These are phyloP conservation scores for Tetrapyrgos nigripes DNA, from an alignment of 1,284 basidiomycete species.

Conservation along the genomic window DNA sequence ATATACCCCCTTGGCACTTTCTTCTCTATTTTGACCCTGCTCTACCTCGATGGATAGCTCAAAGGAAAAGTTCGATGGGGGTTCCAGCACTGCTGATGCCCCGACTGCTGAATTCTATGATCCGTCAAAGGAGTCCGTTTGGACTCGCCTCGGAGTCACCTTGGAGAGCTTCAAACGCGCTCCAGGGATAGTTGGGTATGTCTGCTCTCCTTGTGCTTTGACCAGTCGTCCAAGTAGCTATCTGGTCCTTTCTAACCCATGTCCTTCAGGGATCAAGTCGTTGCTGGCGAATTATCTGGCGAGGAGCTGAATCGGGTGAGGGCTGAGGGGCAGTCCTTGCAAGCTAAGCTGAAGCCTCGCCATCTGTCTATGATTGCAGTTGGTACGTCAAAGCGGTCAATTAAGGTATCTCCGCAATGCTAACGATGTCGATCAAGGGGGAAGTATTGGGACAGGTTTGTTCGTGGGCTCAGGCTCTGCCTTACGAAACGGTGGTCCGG, in stretches of 20 bases:
- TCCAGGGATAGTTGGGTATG: slow-evolving; percentile 48
- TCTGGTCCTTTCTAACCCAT: background rate
- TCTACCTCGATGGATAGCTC: background rate
- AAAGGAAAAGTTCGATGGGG: slow-evolving; percentile 7
- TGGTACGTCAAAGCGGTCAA: slow-evolving; percentile 31
- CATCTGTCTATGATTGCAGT: slow-evolving; percentile 53
- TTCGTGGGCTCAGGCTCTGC: slow-evolving; percentile 59
- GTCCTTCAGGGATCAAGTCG: slow-evolving; percentile 38
- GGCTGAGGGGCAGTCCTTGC: slow-evolving; percentile 49
- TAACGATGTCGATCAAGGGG: slow-evolving; percentile 33
- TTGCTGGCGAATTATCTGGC: slow-evolving; percentile 38
- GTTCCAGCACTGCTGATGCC: background rate
- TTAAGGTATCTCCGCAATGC: background rate
- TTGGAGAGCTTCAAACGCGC: slow-evolving; percentile 49
- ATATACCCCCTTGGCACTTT: background rate
- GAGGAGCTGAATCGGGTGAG: slow-evolving; percentile 38
- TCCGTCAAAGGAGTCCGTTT: slow-evolving; percentile 48
- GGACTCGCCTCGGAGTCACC: slow-evolving; percentile 47
- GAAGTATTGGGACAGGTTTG: slow-evolving; percentile 58
- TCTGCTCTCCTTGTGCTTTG: background rate
- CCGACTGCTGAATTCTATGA: slow-evolving; percentile 37
- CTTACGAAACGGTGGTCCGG: slow-evolving; percentile 45
- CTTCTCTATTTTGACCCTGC: background rate
- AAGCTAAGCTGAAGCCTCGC: slow-evolving; percentile 52
- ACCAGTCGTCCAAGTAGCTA: no score